Evolutionary conservation across 345 rosid genomes (phyloP), one percentile per base, ranked within the genome.

Genomic region (Nasturtium officinale): DNA sequence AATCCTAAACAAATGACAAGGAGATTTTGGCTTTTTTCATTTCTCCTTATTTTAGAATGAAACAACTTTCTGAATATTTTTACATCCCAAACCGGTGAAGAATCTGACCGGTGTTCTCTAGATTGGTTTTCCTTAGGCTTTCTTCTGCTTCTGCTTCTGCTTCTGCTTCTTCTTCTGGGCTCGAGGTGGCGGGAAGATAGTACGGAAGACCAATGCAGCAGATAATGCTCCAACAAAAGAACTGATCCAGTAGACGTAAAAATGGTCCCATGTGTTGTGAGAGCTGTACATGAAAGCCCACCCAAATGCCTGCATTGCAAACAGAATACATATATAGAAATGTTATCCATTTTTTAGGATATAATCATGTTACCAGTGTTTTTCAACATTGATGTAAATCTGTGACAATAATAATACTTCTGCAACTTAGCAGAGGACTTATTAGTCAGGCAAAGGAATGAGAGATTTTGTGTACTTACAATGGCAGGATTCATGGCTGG

Each of bases 401-500:
- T 3, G 37, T 9, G 7, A 25, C 7, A 5, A 6, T 25, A 13
- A 30, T 1, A 4, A 2, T 32, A 18, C 20, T 65, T 65, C 21
- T 50, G 21, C 46, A 32, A 50, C 7, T 18, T 48, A 48, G 17
- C 47, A 5, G 47, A 42, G 17, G 17, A 35, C 40, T 35, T 35
- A 46, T 11, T 29, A 46, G 30, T 25, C 51, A 61, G 15, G 35
- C 0, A 50, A 37, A 37, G 8, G 5, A 66, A 66, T 35, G 35
- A 68, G 32, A 48, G 4, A 71, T 23, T 2, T 18, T 6, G 51
- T 12, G 10, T 37, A 84, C 99, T 87, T 81, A 96, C 99, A 84
- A 85, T 86, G 73, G 96, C 99, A 23, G 99, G 99, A 78, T 96
- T 96, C 98, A 96, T 89, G 77, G 98, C 88, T 60, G 98, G 98